A percentile compares a stretch with the other conserved stretches of the same genome.
Evolutionary conservation across 495 filamentous ascomycete species (phyloP).

Genomic region (Polyplosphaeria fusca): DNA sequence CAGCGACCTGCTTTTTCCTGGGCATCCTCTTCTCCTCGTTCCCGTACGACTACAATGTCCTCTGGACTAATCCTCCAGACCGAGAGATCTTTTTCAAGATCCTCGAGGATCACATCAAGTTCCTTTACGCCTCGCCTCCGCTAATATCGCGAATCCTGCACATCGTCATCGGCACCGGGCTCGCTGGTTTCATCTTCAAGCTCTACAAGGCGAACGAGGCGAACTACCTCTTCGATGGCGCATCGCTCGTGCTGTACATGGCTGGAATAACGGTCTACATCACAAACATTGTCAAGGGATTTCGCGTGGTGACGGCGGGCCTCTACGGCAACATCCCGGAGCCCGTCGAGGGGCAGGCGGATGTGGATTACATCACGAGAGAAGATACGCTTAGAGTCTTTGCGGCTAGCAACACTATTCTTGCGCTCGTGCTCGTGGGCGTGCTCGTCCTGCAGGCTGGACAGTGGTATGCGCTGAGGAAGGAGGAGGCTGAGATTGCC

Average conservation of each 20-base stretch:
- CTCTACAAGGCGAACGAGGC: constrained; percentile 87
- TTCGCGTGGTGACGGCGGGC: constrained; percentile 68
- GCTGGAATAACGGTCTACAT: constrained; percentile 88
- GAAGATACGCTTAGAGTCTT: constrained; percentile 88
- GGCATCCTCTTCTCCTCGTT: constrained; percentile 96
- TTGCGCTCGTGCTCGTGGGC: constrained; percentile 85
- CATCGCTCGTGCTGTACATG: constrained; percentile 84
- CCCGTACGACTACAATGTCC: constrained; percentile 96
- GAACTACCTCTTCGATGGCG: constrained; percentile 96
- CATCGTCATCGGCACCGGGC: constrained; percentile 83
- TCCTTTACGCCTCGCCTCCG: constrained; percentile 81
- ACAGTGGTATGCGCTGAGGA: constrained; percentile 97
- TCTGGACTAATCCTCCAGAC: constrained; percentile 69
- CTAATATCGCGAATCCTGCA: constrained; percentile 90
- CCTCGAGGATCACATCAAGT: constrained; percentile 80
- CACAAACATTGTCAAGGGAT: constrained; percentile 90
- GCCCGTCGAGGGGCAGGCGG: constrained; percentile 50
- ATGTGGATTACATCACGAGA: constrained; percentile 56
- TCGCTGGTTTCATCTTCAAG: constrained; percentile 87
- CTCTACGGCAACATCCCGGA: constrained; percentile 43
- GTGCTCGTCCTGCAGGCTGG: constrained; percentile 92
- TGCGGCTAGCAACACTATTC: constrained; percentile 92
- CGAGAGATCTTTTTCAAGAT: constrained; percentile 64
- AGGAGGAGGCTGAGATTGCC: constrained; percentile 78
- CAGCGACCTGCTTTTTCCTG: constrained; percentile 92